Percentiles rank a stretch among this genome's conserved stretches.
These are phyloP conservation scores for Hirsutella thompsonii DNA, from an alignment of 2,329 filamentous ascomycete species.

Conservation along the genomic window DNA sequence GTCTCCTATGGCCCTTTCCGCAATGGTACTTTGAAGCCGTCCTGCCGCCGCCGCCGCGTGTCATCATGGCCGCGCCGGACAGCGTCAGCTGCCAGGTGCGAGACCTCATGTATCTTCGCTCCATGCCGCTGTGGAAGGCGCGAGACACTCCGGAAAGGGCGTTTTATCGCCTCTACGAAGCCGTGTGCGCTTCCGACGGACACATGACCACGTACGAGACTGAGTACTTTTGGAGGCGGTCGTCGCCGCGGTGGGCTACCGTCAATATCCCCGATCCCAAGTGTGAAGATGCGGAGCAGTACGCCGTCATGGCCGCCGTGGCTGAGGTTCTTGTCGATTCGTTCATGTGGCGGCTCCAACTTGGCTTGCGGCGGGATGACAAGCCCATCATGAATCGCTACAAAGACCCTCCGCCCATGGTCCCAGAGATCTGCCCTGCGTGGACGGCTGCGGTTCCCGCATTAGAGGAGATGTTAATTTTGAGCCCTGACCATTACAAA, in stretches of 20 bases:
- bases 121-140: slow-evolving; percentile 7
- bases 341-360: slow-evolving; percentile 12
- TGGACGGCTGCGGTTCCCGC: slow-evolving; percentile 3
- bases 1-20: slow-evolving; percentile 6
- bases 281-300: slow-evolving; percentile 9
- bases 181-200: slow-evolving; percentile 12
- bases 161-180: slow-evolving; percentile 15
- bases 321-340: slow-evolving; percentile 10
- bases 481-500: slow-evolving; percentile 2
- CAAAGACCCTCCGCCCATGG: slow-evolving; percentile 1
- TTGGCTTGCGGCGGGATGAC: slow-evolving; percentile 8
- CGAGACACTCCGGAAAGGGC: slow-evolving; percentile 14
- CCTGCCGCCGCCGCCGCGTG: slow-evolving; percentile 6
- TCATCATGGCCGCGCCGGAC: slow-evolving; percentile 6
- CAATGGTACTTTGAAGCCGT: slow-evolving; percentile 4
- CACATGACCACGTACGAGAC: slow-evolving; percentile 12
- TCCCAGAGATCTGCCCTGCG: slow-evolving; percentile 2
- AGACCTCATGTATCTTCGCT: slow-evolving; percentile 6
- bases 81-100: slow-evolving; percentile 3
- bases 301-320: slow-evolving; percentile 11
- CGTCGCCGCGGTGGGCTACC: slow-evolving; percentile 8
- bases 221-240: slow-evolving; percentile 14
- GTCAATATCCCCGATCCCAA: slow-evolving; percentile 8
- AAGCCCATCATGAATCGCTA: slow-evolving; percentile 1
- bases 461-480: slow-evolving; percentile 2